Evolutionary conservation across 257 asterid genomes (phyloP), one percentile per base, ranked within the genome.

Genomic region (Scutellaria barbata): DNA sequence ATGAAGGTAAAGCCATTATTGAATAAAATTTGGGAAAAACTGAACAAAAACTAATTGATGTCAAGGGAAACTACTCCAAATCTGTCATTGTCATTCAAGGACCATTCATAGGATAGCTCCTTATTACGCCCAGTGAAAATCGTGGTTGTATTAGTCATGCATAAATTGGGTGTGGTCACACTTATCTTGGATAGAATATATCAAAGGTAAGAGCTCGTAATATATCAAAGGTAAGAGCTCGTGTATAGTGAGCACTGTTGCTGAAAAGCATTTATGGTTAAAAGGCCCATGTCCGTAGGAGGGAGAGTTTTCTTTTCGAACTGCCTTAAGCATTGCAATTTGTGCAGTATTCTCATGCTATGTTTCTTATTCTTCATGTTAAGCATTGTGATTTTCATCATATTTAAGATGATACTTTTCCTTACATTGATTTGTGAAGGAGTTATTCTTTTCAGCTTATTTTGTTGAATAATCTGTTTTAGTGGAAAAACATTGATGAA

Each of bases 401-500:
- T 59, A 57, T 25, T 9, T 58, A 41, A 30, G 63, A 48, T 66
- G 59, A 68, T 30, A 13, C 8, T 18, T 30, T 35, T 7, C 16
- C 18, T 10, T 33, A 6, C 63, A 48, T 18, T 72, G 66, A 40
- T 48, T 60, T 18, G 35, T 63, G 53, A 67, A 68, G 45, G 35
- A 14, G 48, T 30, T 53, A 20, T 58, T 60, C 62, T 10, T 61
- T 54, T 45, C 56, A 16, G 52, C 69, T 18, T 35, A 47, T 65
- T 10, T 66, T 51, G 63, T 64, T 12, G 13, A 53, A 33, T 58
- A 37, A 11, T 46, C 60, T 33, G 42, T 64, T 39, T 58, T 73
- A 68, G 33, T 59, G 43, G 55, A 18, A 55, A 46, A 35, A 48
- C 65, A 10, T 58, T 65, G 25, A 59, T 66, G 67, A 71, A 45